A percentile compares a stretch with the other conserved stretches of the same genome.
Conservation (phyloP, 2,329 filamentous ascomycete species). For the Alternaria sp. region DNA sequence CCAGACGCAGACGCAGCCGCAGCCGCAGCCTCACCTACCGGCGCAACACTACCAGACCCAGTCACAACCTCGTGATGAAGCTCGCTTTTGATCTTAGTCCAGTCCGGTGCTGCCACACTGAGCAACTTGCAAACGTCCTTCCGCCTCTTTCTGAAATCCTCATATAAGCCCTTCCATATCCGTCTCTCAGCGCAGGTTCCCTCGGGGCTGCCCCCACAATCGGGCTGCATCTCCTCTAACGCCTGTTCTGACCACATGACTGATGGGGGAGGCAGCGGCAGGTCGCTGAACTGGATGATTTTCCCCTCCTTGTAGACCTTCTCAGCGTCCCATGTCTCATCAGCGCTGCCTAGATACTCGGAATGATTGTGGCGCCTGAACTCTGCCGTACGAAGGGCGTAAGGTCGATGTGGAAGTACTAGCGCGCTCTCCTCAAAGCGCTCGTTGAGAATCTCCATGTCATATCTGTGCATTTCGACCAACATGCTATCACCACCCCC, state of each 20-base stretch:
- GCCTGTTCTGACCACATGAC: slow-evolving; percentile 54
- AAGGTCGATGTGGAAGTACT: slow-evolving; percentile 69
- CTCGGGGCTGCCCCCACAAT: slow-evolving; percentile 46
- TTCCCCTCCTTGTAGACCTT: slow-evolving; percentile 65
- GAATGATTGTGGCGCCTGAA: slow-evolving; percentile 63
- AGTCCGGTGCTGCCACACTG: slow-evolving; percentile 49
- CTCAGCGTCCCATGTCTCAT: slow-evolving; percentile 66
- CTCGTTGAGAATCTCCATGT: slow-evolving; percentile 72
- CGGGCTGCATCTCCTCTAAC: slow-evolving; percentile 53
- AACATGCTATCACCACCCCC: slow-evolving; percentile 36
- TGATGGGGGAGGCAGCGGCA: slow-evolving; percentile 73
- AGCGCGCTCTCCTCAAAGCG: slow-evolving; percentile 65
- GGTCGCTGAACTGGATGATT: slow-evolving; percentile 74
- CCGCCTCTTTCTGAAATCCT: slow-evolving; percentile 52
- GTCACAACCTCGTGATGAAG: slow-evolving; percentile 26
- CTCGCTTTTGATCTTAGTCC: slow-evolving; percentile 37
- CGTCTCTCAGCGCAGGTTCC: slow-evolving; percentile 47
- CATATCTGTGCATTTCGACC: slow-evolving; percentile 55
- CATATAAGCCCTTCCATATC: slow-evolving; percentile 55
- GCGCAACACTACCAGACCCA: slow-evolving; percentile 29
- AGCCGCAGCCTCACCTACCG: slow-evolving; percentile 15
- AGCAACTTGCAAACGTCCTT: slow-evolving; percentile 50
- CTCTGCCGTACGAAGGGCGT: slow-evolving; percentile 67
- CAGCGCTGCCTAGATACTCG: slow-evolving; percentile 59
- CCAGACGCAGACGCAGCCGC: not conserved